Conservation (phyloP, 441 rosid species). For the California macrophylla region DNA sequence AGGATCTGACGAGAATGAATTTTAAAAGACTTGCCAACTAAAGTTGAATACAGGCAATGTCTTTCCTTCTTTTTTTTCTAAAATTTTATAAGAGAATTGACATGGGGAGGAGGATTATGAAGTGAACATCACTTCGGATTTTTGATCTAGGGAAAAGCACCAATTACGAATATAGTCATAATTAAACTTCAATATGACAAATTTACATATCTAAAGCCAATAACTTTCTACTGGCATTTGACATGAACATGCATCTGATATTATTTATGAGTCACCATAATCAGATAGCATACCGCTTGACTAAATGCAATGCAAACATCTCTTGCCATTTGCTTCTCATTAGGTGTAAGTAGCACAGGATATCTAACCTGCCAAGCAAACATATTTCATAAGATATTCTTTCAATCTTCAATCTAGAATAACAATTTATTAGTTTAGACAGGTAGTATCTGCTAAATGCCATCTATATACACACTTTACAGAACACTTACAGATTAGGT, state of each 20-base stretch:
- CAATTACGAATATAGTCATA: neutral
- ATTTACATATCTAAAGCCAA: neutral
- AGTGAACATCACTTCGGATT: neutral
- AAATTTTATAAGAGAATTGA: neutral
- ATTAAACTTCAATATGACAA: neutral
- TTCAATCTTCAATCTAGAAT: neutral
- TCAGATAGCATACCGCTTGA: constrained; percentile 57
- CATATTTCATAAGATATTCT: constrained; percentile 8
- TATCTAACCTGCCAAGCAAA: constrained; percentile 70
- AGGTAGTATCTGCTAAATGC: neutral
- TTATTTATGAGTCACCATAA: neutral
- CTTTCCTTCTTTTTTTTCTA: neutral
- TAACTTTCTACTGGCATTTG: neutral
- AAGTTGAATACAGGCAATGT: neutral
- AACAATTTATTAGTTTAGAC: neutral
- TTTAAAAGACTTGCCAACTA: neutral
- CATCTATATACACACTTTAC: neutral
- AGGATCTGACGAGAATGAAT: neutral
- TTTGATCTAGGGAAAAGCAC: neutral
- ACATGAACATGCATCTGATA: neutral
- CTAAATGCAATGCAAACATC: constrained; percentile 95
- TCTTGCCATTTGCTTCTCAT: constrained; percentile 98
- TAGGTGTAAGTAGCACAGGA: constrained; percentile 95
- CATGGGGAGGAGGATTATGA: neutral
- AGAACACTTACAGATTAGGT: neutral